Percentiles rank a stretch among this genome's conserved stretches.
Evolutionary conservation across 768 basidiomycete genomes (phyloP).

Genomic region (Agaricus blazei): DNA sequence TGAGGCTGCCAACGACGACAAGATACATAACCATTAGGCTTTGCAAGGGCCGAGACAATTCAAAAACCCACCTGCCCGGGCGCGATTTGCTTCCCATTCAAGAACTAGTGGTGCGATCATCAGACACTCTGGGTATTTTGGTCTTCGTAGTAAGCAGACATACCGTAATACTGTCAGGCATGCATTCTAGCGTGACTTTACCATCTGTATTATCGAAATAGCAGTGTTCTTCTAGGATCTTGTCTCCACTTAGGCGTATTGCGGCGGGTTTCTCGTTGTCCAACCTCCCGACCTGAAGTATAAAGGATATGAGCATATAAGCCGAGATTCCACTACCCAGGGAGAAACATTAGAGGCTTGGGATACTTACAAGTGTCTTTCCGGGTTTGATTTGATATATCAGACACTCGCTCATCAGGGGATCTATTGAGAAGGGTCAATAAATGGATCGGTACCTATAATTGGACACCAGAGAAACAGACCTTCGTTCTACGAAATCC

Average conservation of each 20-base stretch:
- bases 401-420: conserved; percentile 93
- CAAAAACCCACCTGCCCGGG: conserved; percentile 60
- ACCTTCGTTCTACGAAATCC: conserved; percentile 33
- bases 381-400: conserved; percentile 91
- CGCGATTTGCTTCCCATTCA: conserved; percentile 87
- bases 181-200: conserved; percentile 74
- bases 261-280: conserved; percentile 79
- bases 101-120: conserved; percentile 48
- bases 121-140: neutral
- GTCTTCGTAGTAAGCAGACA: conserved; percentile 18
- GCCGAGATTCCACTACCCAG: neutral
- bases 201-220: conserved; percentile 84
- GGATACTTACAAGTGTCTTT: conserved; percentile 57
- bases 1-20: conserved; percentile 42
- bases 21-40: neutral
- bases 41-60: neutral
- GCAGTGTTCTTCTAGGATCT: conserved; percentile 91
- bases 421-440: conserved; percentile 47
- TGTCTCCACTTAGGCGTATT: conserved; percentile 89
- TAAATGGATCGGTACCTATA: conserved; percentile 11
- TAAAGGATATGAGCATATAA: neutral
- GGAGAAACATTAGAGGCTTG: neutral
- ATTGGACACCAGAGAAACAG: conserved; percentile 15
- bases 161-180: conserved; percentile 81
- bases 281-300: conserved; percentile 71